Base-by-base conservation (phyloP, 169 alveolate species). In the Cryptosporidium ubiquitum region DNA sequence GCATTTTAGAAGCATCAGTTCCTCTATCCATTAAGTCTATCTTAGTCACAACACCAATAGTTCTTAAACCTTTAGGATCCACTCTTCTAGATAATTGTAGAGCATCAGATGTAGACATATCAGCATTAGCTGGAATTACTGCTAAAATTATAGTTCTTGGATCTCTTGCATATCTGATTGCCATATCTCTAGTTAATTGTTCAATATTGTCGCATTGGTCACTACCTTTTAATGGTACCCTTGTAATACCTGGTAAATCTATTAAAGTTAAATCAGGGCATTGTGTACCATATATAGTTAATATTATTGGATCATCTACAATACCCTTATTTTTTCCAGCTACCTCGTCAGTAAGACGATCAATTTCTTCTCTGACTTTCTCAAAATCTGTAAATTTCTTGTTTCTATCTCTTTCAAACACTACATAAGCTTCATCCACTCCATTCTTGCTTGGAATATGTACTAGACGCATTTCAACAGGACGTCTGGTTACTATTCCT, bases 1-100 rank as follows among this genome's bases (percentile, higher is more conserved):
- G 93, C 98, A 97, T 96, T 70, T 97, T 96, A 85, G 96, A 94
- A 0, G 99, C 99, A 92, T 97, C 98, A 0, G 99, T 96, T 5
- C 99, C 99, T 51, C 94, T 92, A 91, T 99, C 99, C 99, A 98
- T 98, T 68, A 99, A 96, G 94, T 98, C 99, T 35, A 98, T 96
- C 89, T 97, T 97, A 29, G 99, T 98, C 49, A 96, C 91, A 20
- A 97, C 99, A 12, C 99, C 99, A 23, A 97, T 86, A 14, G 99
- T 97, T 85, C 99, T 95, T 47, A 95, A 74, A 31, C 99, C 99
- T 55, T 96, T 92, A 0, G 99, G 99, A 91, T 98, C 99, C 2
- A 97, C 98, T 70, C 97, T 94, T 68, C 98, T 95, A 2, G 99
- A 99, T 92, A 98, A 91, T 93, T 96, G 97, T 49, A 98, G 95